Evolutionary conservation across 495 filamentous ascomycete genomes (phyloP).

Genomic region (Diplogelasinospora grovesii): DNA sequence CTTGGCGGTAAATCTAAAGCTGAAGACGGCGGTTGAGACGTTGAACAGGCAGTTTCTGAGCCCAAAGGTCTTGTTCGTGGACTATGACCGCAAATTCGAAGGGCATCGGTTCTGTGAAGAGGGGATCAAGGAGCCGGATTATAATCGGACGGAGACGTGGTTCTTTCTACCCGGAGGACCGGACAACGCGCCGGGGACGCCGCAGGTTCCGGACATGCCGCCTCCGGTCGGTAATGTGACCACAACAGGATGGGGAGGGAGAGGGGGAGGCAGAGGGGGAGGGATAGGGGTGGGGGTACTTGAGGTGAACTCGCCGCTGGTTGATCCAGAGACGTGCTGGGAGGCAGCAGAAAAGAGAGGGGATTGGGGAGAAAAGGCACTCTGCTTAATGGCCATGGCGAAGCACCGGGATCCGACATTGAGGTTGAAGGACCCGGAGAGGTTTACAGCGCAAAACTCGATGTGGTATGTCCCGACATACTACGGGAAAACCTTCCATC

Average conservation of each 20-base stretch:
- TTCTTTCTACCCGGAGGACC: constrained; percentile 40
- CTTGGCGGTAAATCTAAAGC: constrained; percentile 29
- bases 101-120: constrained; percentile 46
- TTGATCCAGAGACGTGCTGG: constrained; percentile 26
- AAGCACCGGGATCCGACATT: constrained; percentile 24
- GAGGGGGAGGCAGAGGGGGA: neutral
- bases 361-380: constrained; percentile 33
- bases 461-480: constrained; percentile 41
- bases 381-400: constrained; percentile 37
- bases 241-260: constrained; percentile 8
- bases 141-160: constrained; percentile 35
- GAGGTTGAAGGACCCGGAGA: constrained; percentile 9
- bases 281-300: constrained; percentile 4
- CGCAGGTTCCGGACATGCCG: no score
- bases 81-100: constrained; percentile 34
- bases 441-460: constrained; percentile 18
- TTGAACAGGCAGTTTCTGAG: constrained; percentile 25
- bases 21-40: constrained; percentile 18
- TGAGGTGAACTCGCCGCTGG: constrained; percentile 19
- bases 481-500: constrained; percentile 41
- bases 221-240: neutral
- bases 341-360: constrained; percentile 19
- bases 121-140: constrained; percentile 35
- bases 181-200: constrained; percentile 21
- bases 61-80: constrained; percentile 35